Evolutionary conservation across 78 protist species (phyloP).

Genomic region (Chrysochromulina tobinii): DNA sequence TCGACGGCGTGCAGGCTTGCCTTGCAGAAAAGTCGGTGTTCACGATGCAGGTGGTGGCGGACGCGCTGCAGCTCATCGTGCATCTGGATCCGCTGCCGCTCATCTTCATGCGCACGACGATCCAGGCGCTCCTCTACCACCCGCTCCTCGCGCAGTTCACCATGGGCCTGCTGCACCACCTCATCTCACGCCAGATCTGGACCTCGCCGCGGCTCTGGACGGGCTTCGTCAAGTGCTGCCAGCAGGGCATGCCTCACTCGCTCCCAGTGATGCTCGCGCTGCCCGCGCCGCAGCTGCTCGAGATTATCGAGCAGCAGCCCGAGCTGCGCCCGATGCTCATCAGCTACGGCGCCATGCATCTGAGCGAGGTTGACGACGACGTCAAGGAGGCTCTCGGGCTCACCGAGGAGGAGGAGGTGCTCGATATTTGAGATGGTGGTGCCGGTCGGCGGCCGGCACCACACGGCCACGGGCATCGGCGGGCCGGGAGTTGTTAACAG

Average conservation of each 20-base stretch:
- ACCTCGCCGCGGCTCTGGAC: background rate
- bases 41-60: background rate
- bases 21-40: background rate
- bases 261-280: background rate
- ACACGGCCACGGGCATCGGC: too few relatives aligned
- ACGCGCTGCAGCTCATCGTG: background rate
- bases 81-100: background rate
- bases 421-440: too few relatives aligned
- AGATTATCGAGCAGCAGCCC: background rate
- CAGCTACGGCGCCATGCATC: background rate
- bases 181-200: background rate
- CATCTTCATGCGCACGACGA: background rate
- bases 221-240: conserved; percentile 2
- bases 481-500: too few relatives aligned
- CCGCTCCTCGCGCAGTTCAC: background rate
- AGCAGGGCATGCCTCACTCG: background rate
- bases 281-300: background rate
- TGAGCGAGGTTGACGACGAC: background rate
- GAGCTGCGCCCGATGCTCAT: background rate
- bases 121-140: background rate
- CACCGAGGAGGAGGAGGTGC: background rate
- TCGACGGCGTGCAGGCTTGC: conserved; percentile 4
- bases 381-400: background rate
- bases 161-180: background rate
- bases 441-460: too few relatives aligned